Evolutionary conservation across 179 eudicot species (phyloP).

Genomic region (Corrigiola litoralis): DNA sequence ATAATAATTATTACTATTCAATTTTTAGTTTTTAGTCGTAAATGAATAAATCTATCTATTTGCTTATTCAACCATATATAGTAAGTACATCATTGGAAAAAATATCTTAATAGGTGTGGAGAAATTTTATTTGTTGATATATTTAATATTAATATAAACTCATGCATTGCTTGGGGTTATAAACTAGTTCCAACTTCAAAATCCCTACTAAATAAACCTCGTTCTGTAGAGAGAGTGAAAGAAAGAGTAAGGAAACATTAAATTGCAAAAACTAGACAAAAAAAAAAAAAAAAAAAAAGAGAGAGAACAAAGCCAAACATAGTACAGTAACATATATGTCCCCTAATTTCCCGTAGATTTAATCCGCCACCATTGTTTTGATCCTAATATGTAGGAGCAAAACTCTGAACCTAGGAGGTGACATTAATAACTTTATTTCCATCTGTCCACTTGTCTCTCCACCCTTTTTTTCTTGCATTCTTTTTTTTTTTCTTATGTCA

Average conservation of each 20-base stretch:
- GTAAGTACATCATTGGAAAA: too few relatives aligned
- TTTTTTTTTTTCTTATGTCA: background rate
- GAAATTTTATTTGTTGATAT: too few relatives aligned
- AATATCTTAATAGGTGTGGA: too few relatives aligned
- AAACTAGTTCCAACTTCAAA: background rate
- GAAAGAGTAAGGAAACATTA: background rate
- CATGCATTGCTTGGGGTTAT: too few relatives aligned
- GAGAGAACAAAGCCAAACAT: background rate
- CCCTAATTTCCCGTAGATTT: slow-evolving; percentile 3
- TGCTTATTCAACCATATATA: too few relatives aligned
- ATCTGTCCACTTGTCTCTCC: background rate
- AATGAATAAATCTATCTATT: too few relatives aligned
- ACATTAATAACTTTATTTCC: background rate
- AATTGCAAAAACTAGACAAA: background rate
- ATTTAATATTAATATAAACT: too few relatives aligned
- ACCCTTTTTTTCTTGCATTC: background rate
- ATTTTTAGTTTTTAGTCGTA: too few relatives aligned
- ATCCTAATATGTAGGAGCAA: slow-evolving; percentile 23
- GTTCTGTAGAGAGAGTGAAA: background rate
- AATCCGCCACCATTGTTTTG: background rate
- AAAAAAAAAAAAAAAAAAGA: too few relatives aligned
- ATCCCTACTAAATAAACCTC: background rate
- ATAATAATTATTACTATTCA: too few relatives aligned
- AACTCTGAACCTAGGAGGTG: slow-evolving; percentile 17
- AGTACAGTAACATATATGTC: background rate